phyloP scores from a whole-genome alignment of 2,329 filamentous ascomycete species.

The Colletotrichum eleusines region DNA sequence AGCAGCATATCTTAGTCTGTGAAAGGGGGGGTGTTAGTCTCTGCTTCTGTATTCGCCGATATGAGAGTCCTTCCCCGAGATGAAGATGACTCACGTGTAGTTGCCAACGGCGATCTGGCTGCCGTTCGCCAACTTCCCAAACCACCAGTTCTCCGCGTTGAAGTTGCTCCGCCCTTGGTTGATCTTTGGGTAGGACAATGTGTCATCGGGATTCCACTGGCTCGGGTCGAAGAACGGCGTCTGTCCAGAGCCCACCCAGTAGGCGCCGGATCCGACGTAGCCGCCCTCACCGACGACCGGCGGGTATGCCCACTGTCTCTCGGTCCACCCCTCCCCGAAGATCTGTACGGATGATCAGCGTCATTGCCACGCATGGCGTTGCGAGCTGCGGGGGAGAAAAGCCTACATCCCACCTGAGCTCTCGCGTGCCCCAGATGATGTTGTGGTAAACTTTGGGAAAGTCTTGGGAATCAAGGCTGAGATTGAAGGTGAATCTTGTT shows the following conservation, averaged over 20 bases:
- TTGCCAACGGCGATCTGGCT: constrained; percentile 55
- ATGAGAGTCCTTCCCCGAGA: not conserved
- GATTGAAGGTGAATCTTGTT: constrained; percentile 70
- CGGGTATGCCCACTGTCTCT: constrained; percentile 58
- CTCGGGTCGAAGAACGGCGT: constrained; percentile 42
- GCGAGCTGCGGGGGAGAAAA: too few relatives aligned
- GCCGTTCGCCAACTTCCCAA: constrained; percentile 57
- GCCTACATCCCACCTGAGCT: constrained; percentile 44
- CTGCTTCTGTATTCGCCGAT: too few relatives aligned
- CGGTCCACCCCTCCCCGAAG: constrained; percentile 54
- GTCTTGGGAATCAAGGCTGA: constrained; percentile 62
- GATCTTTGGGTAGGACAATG: constrained; percentile 45
- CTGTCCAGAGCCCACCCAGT: constrained; percentile 42
- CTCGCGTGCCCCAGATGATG: constrained; percentile 42
- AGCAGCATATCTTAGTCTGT: constrained; percentile 32
- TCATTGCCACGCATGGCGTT: too few relatives aligned
- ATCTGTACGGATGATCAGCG: constrained; percentile 45
- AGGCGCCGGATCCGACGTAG: constrained; percentile 56
- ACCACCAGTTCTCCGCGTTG: constrained; percentile 54
- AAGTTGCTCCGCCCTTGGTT: constrained; percentile 37
- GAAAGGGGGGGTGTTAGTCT: not conserved
- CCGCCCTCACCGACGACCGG: constrained; percentile 52
- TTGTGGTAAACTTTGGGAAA: constrained; percentile 42
- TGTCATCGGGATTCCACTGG: constrained; percentile 44
- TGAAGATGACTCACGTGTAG: constrained; percentile 50